These are phyloP conservation scores for Rhazya stricta DNA, from an alignment of 257 asterid genomes.

Conservation along the genomic window DNA sequence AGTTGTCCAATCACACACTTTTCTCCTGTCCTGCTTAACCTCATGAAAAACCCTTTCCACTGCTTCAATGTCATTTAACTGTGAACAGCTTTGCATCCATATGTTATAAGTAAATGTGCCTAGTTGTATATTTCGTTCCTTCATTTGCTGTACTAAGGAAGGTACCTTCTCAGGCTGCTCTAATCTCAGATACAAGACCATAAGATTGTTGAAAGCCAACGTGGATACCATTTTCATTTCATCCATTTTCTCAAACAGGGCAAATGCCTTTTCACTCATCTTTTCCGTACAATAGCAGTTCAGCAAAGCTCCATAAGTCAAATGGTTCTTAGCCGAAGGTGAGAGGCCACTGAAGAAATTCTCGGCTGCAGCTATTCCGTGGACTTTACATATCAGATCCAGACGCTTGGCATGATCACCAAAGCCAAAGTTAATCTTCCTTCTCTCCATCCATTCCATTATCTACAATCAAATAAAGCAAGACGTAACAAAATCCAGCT, in stretches of 20 bases:
- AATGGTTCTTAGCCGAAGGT: slow-evolving; percentile 32
- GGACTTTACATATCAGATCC: slow-evolving; percentile 56
- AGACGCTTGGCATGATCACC: slow-evolving; percentile 45
- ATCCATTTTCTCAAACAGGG: slow-evolving; percentile 46
- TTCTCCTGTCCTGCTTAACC: slow-evolving; percentile 41
- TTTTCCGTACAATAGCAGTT: slow-evolving; percentile 63
- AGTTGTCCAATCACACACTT: slow-evolving; percentile 60
- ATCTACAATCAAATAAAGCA: slow-evolving; percentile 36
- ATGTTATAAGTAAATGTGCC: slow-evolving; percentile 55
- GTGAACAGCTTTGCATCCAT: slow-evolving; percentile 54
- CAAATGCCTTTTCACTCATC: slow-evolving; percentile 53
- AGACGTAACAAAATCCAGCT: too few relatives aligned
- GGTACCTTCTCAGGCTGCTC: slow-evolving; percentile 56
- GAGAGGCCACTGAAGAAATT: slow-evolving; percentile 48
- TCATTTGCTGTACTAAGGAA: slow-evolving; percentile 49
- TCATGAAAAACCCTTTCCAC: slow-evolving; percentile 69
- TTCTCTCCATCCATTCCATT: slow-evolving; percentile 74
- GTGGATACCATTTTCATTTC: slow-evolving; percentile 28
- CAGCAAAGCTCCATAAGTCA: slow-evolving; percentile 62
- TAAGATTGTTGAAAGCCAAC: slow-evolving; percentile 54
- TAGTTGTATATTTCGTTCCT: slow-evolving; percentile 39
- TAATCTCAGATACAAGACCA: slow-evolving; percentile 50
- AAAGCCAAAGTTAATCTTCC: slow-evolving; percentile 37
- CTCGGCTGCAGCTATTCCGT: slow-evolving; percentile 72
- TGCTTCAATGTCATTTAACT: slow-evolving; percentile 54